Conservation (phyloP, 78 protist species). For the Andalucia godoyi region DNA sequence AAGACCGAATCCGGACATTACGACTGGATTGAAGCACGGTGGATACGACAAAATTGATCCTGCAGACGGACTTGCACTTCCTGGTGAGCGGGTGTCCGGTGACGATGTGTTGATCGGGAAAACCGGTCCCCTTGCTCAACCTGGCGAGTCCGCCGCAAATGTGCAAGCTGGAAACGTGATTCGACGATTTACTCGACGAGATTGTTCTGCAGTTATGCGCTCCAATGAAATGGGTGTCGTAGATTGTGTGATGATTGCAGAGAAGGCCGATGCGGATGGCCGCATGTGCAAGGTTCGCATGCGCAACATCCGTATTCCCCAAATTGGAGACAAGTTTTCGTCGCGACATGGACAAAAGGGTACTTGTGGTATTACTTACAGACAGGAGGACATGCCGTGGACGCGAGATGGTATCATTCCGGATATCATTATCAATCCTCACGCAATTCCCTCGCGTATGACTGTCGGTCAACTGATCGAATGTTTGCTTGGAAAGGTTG, state of each 20-base stretch:
- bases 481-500: constrained; percentile 89
- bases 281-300: constrained; percentile 84
- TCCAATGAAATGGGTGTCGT: constrained; percentile 76
- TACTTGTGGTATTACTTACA: constrained; percentile 89
- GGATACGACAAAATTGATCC: neutral
- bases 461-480: constrained; percentile 99
- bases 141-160: neutral
- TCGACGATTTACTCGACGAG: neutral
- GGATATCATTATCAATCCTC: constrained; percentile 98
- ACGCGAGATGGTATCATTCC: constrained; percentile 92
- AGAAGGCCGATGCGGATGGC: constrained; percentile 62
- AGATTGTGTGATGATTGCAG: constrained; percentile 69
- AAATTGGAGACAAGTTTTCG: constrained; percentile 99
- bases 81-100: constrained; percentile 84
- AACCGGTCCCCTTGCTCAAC: constrained; percentile 53
- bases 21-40: neutral
- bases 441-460: constrained; percentile 99
- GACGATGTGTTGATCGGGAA: constrained; percentile 95
- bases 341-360: constrained; percentile 99
- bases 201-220: neutral
- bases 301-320: constrained; percentile 86
- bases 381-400: constrained; percentile 99
- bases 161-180: neutral
- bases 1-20: constrained; percentile 8
- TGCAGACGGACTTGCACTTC: constrained; percentile 92